Percentiles rank a stretch among this genome's conserved stretches.
These are phyloP conservation scores for Aurinia saxatilis DNA, from an alignment of 345 rosid genomes.

Conservation along the genomic window DNA sequence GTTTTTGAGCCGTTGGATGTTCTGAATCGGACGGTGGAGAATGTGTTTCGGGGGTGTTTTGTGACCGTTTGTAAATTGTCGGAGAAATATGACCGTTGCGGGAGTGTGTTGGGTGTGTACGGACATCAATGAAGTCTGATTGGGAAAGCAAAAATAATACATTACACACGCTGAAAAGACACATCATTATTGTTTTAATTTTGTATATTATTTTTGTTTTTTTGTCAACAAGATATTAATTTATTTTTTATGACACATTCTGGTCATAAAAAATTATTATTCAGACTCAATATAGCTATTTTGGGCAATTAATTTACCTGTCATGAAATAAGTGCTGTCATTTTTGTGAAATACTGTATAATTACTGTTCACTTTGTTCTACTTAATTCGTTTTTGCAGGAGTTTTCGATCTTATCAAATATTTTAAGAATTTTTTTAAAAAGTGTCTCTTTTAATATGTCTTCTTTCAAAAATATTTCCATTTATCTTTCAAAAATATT, in stretches of 20 bases:
- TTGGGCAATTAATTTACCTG: neutral
- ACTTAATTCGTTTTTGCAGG: too few relatives aligned
- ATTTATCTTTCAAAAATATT: too few relatives aligned
- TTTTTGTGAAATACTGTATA: too few relatives aligned
- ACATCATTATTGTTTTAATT: neutral
- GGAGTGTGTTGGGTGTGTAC: conserved; percentile 46
- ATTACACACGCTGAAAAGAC: neutral
- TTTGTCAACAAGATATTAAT: conserved; percentile 4
- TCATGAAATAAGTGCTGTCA: too few relatives aligned
- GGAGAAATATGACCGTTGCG: conserved; percentile 95
- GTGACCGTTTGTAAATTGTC: conserved; percentile 89
- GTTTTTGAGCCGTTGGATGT: conserved; percentile 45
- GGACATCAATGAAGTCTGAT: conserved; percentile 26
- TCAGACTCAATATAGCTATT: neutral
- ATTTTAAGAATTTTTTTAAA: too few relatives aligned
- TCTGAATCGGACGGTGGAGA: conserved; percentile 42
- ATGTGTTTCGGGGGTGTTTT: conserved; percentile 8
- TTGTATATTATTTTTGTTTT: neutral
- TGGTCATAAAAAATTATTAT: neutral
- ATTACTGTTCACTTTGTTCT: too few relatives aligned
- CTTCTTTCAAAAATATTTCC: too few relatives aligned
- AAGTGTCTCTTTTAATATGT: too few relatives aligned
- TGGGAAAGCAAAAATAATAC: conserved; percentile 8
- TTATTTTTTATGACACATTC: neutral
- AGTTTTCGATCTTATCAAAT: too few relatives aligned